Evolutionary conservation across 2,329 filamentous ascomycete genomes (phyloP).

Genomic region (Xylariaceae sp.): DNA sequence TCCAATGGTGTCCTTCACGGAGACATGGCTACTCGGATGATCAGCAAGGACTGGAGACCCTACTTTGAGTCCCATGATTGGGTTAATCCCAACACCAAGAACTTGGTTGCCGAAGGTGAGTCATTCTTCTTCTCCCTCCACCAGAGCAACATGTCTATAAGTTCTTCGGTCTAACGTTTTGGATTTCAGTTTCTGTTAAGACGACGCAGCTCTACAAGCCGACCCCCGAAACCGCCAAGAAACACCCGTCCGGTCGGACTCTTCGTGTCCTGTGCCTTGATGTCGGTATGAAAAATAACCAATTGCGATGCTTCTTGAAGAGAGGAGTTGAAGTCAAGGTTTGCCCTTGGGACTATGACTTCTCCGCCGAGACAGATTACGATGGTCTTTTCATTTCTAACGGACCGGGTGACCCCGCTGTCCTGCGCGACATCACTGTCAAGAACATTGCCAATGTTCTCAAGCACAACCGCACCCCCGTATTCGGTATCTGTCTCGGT

Average conservation of each 20-base stretch:
- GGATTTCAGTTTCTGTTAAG: slow-evolving; percentile 72
- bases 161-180: slow-evolving; percentile 33
- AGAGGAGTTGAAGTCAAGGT: slow-evolving; percentile 91
- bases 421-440: slow-evolving; percentile 67
- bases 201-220: slow-evolving; percentile 82
- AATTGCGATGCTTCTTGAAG: slow-evolving; percentile 85
- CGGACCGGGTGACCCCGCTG: slow-evolving; percentile 89
- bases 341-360: slow-evolving; percentile 94
- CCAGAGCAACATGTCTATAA: slow-evolving; percentile 14
- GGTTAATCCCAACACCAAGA: slow-evolving; percentile 87
- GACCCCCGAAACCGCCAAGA: slow-evolving; percentile 62
- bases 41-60: slow-evolving; percentile 40
- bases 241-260: slow-evolving; percentile 81
- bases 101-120: slow-evolving; percentile 91
- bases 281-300: slow-evolving; percentile 97
- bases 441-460: slow-evolving; percentile 73
- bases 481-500: slow-evolving; percentile 94
- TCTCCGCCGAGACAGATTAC: slow-evolving; percentile 77
- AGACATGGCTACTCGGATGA: slow-evolving; percentile 34
- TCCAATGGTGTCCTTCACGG: slow-evolving; percentile 39
- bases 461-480: slow-evolving; percentile 72
- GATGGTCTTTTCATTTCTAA: slow-evolving; percentile 98
- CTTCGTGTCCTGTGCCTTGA: slow-evolving; percentile 89
- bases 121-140: slow-evolving; percentile 22
- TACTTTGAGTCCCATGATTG: slow-evolving; percentile 80